A percentile compares a stretch with the other conserved stretches of the same genome.
phyloP scores from a whole-genome alignment of 139 green algal species.

The Picochlorum sp. region DNA sequence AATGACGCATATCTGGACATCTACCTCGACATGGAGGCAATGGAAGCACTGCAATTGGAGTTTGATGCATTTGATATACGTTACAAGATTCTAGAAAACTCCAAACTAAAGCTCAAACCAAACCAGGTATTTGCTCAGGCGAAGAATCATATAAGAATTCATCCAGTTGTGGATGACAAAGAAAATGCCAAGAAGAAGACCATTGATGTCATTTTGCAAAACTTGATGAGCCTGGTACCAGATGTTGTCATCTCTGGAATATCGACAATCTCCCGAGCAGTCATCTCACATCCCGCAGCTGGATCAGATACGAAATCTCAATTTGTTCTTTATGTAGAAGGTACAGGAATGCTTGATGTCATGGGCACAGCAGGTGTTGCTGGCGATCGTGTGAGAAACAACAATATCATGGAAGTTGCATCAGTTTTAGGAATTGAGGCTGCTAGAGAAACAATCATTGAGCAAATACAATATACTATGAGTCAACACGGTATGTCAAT shows the following conservation, averaged over 20 bases:
- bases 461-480: constrained; percentile 92
- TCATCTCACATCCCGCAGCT: constrained; percentile 65
- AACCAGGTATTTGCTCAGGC: not conserved
- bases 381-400: constrained; percentile 66
- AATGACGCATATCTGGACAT: constrained; percentile 3
- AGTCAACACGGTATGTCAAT: constrained; percentile 88
- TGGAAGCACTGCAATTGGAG: constrained; percentile 65
- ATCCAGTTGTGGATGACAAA: constrained; percentile 7
- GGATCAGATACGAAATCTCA: not conserved
- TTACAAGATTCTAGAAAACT: constrained; percentile 17
- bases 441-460: constrained; percentile 56
- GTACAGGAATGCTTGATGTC: constrained; percentile 59
- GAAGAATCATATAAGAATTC: not conserved
- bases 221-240: constrained; percentile 27
- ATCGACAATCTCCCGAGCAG: constrained; percentile 71
- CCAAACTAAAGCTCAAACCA: constrained; percentile 71
- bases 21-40: constrained; percentile 52
- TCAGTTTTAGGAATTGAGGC: constrained; percentile 88
- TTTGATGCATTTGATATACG: constrained; percentile 49
- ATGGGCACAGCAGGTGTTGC: constrained; percentile 80
- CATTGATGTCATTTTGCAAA: constrained; percentile 38
- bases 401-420: constrained; percentile 89
- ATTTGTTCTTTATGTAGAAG: constrained; percentile 33
- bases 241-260: constrained; percentile 84
- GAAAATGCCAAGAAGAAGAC: not conserved